These are phyloP conservation scores for Ophiocordyceps camponoti-saundersi DNA, from an alignment of 2,329 filamentous ascomycete genomes.

Conservation along the genomic window DNA sequence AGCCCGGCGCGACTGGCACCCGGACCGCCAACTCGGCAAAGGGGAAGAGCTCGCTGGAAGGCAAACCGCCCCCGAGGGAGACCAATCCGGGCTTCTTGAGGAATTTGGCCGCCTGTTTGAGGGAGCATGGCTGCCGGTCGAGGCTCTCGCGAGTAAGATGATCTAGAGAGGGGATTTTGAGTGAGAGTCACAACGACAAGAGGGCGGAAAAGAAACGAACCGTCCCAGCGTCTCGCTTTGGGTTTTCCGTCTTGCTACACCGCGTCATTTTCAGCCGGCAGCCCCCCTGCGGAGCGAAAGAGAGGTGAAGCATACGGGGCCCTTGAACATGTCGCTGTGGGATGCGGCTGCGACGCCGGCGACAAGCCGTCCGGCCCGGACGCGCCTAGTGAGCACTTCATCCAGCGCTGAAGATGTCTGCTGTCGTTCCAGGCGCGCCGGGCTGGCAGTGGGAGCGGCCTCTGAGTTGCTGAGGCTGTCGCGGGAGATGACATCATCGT, in stretches of 20 bases:
- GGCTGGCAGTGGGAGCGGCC: constrained; percentile 8
- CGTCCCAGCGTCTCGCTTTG: constrained; percentile 68
- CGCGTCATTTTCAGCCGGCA: background rate
- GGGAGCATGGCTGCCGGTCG: constrained; percentile 44
- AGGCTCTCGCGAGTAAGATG: constrained; percentile 47
- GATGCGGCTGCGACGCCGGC: constrained; percentile 62
- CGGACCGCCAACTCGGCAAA: constrained; percentile 62
- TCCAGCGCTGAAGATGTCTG: constrained; percentile 11
- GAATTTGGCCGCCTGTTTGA: constrained; percentile 68
- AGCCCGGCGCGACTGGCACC: constrained; percentile 51
- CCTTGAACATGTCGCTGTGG: constrained; percentile 73
- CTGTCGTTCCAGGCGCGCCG: constrained; percentile 9
- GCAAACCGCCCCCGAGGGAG: constrained; percentile 80
- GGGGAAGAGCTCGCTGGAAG: constrained; percentile 84
- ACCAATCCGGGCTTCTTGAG: constrained; percentile 73
- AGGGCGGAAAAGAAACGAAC: constrained; percentile 32
- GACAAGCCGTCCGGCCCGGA: constrained; percentile 53
- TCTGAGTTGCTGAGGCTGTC: constrained; percentile 8
- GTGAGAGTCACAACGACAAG: background rate
- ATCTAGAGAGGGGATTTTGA: background rate
- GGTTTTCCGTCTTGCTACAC: constrained; percentile 39
- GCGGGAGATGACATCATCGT: constrained; percentile 1
- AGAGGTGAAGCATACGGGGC: constrained; percentile 31
- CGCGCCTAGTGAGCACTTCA: constrained; percentile 26
- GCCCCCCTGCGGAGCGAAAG: background rate